Base-by-base conservation (phyloP, 495 filamentous ascomycete species). In the Polyplosphaeria fusca region DNA sequence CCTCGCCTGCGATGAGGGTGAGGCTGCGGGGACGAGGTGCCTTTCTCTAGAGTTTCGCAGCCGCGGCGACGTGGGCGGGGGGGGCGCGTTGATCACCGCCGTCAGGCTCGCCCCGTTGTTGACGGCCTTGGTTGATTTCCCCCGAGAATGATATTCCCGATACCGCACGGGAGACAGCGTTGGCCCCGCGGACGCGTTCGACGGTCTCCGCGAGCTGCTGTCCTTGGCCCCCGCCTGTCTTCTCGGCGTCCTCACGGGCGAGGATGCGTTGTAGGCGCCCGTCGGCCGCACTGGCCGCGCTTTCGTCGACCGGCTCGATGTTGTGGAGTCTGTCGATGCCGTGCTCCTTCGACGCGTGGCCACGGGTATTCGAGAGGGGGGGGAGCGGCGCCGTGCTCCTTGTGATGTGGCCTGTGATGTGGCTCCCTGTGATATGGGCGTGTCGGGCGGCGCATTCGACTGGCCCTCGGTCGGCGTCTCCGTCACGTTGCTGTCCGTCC, bases 1-100 rank as follows among this genome's bases (percentile, higher is more conserved):
- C 32, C 48, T 47, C 2, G 45, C 19, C 28, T 44, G 35, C 12
- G 38, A 45, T 1, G 30, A 50, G 5, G 58, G 35, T 3, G 49
- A 47, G 27, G 86, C 86, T 27, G 88, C 89, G 26, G 89, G 89
- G 26, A 95, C 84, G 9, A 87, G 86, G 68, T 88, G 85, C 25
- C 91, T 77, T 18, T 88, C 87, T 37, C 88, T 78, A 9, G 91
- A 95, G 60, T 89, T 91, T 53, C 91, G 81, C 19, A 96, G 73
- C 12, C 83, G 85, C 0, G 91, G 91, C 39, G 86, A 88, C 51
- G 79, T 80, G 50, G 83, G 82, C 4, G 79, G 78, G 26, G 72
- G 76, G 11, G 84, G 81, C 16, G 79, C 76, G 47, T 80, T 77
- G 58, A 89, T 84, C 71, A 85, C 85, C n/a, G 83, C 86, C 48